Conservation (phyloP, 1,284 basidiomycete genomes). For the Moesziomyces parantarcticus region DNA sequence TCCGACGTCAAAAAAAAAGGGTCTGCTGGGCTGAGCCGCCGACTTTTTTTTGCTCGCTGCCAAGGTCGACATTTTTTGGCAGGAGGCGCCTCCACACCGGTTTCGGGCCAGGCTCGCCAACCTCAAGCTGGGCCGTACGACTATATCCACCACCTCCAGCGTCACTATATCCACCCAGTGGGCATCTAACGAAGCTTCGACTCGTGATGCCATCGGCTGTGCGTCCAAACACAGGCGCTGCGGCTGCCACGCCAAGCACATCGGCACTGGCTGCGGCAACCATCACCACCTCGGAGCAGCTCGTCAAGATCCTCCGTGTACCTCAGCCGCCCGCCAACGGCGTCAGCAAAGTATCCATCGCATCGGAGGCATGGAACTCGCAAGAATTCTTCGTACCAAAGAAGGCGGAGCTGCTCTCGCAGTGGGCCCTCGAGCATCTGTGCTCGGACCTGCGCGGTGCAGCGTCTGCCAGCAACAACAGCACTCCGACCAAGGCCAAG, state of each 20-base stretch:
- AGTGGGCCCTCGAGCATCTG: conserved; percentile 48
- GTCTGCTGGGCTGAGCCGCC: conserved; percentile 2
- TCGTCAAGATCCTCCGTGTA: conserved; percentile 54
- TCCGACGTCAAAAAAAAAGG: background rate
- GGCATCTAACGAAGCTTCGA: background rate
- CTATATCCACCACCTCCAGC: background rate
- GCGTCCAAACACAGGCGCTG: background rate
- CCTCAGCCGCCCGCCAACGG: conserved; percentile 23
- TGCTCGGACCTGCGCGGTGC: conserved; percentile 23
- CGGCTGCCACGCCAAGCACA: background rate
- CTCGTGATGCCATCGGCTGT: conserved; percentile 1
- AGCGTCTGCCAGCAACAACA: conserved; percentile 5
- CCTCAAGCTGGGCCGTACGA: no score
- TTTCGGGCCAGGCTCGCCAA: background rate
- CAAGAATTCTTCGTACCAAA: conserved; percentile 42
- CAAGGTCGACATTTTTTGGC: conserved; percentile 2
- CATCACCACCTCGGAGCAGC: conserved; percentile 57
- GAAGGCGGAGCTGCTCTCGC: conserved; percentile 52
- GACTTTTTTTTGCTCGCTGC: conserved; percentile 12
- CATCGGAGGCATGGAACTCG: conserved; percentile 36
- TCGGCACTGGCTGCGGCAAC: conserved; percentile 33
- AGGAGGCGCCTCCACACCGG: conserved; percentile 26
- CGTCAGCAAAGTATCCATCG: conserved; percentile 36
- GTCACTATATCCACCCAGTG: background rate
- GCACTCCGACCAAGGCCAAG: conserved; percentile 28